A percentile compares a stretch with the other conserved stretches of the same genome.
These are phyloP conservation scores for Mucor saturninus DNA, from an alignment of 371 early-diverging fungal genomes.

Conservation along the genomic window DNA sequence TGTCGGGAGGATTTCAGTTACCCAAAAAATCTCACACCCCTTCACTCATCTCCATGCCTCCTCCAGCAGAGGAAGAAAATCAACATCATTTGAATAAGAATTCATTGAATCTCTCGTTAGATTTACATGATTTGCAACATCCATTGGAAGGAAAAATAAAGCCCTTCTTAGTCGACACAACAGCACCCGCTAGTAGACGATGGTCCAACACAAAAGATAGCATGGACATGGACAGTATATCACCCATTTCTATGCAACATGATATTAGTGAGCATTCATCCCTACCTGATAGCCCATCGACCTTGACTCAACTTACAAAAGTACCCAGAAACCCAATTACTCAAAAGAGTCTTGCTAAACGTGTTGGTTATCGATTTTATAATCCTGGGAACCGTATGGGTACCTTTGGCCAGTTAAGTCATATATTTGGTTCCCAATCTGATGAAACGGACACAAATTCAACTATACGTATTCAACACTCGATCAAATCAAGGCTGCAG, in stretches of 20 bases:
- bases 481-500: conserved; percentile 45
- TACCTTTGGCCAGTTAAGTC: conserved; percentile 32
- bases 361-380: conserved; percentile 34
- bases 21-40: background rate
- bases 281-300: conserved; percentile 11
- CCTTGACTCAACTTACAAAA: background rate
- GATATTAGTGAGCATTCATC: conserved; percentile 11
- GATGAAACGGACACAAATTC: conserved; percentile 12
- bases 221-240: conserved; percentile 15
- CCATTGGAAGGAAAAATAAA: conserved; percentile 12
- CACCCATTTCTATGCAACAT: conserved; percentile 15
- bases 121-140: conserved; percentile 28
- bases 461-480: conserved; percentile 33
- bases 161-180: conserved; percentile 1
- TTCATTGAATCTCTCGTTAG: conserved; percentile 15
- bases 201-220: background rate
- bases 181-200: conserved; percentile 1
- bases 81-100: conserved; percentile 7
- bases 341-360: conserved; percentile 28
- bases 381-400: conserved; percentile 35
- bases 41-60: background rate
- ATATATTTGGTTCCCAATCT: conserved; percentile 21
- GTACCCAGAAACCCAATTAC: conserved; percentile 25
- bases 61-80: background rate
- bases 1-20: too few relatives aligned